phyloP scores from a whole-genome alignment of 306 rosid genomes.

The Inga leiocalycina region DNA sequence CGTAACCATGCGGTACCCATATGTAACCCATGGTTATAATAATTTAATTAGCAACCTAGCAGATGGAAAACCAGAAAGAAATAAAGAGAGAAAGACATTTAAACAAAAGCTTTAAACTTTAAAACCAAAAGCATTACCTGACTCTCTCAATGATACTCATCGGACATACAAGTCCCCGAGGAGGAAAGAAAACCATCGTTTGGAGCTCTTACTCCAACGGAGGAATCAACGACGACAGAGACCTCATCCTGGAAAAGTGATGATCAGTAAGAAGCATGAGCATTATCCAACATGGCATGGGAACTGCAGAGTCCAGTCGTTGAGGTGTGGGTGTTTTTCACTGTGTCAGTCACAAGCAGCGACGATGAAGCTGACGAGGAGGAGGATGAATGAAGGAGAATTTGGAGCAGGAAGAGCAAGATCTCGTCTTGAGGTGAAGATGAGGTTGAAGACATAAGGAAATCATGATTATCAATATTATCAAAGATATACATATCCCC shows the following conservation, averaged over 20 bases:
- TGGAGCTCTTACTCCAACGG: slow-evolving; percentile 18
- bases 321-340: slow-evolving; percentile 2
- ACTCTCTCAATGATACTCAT: slow-evolving; percentile 86
- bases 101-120: slow-evolving; percentile 16
- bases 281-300: slow-evolving; percentile 27
- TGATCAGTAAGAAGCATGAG: slow-evolving; percentile 25
- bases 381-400: slow-evolving; percentile 75
- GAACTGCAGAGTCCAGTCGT: slow-evolving; percentile 34
- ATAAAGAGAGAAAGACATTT: neutral
- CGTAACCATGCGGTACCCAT: too few species aligned
- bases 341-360: slow-evolving; percentile 6
- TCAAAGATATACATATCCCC: slow-evolving; percentile 47
- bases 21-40: too few species aligned
- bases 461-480: slow-evolving; percentile 18
- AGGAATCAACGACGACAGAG: slow-evolving; percentile 46
- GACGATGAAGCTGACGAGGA: slow-evolving; percentile 43
- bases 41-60: neutral
- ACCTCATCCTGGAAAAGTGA: slow-evolving; percentile 43
- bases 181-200: neutral
- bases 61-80: neutral
- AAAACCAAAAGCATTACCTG: slow-evolving; percentile 50
- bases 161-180: slow-evolving; percentile 26
- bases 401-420: slow-evolving; percentile 83
- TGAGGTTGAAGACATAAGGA: slow-evolving; percentile 39
- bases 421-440: slow-evolving; percentile 77